Percentiles rank a stretch among this genome's conserved stretches.
Evolutionary conservation across 208 protist genomes (phyloP).

Genomic region (Trypanosoma congolense): DNA sequence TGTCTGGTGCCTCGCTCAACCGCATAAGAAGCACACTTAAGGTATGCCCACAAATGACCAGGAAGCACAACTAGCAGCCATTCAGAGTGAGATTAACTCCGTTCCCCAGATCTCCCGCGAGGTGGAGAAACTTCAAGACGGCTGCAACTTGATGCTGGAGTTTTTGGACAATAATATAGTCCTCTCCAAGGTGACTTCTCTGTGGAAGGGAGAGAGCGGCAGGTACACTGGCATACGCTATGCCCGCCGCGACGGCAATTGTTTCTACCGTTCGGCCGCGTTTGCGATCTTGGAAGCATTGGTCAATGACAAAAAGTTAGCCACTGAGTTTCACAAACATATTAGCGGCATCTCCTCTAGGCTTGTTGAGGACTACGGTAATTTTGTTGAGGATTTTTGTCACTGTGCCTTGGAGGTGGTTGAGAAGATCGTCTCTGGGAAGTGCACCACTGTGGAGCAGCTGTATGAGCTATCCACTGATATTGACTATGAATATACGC

Average conservation of each 20-base stretch:
- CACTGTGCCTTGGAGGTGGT: slow-evolving; percentile 39
- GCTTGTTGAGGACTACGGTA: slow-evolving; percentile 47
- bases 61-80: slow-evolving; percentile 50
- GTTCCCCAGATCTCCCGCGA: slow-evolving; percentile 36
- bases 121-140: slow-evolving; percentile 25
- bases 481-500: slow-evolving; percentile 39
- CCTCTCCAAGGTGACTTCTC: slow-evolving; percentile 36
- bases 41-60: slow-evolving; percentile 14
- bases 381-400: slow-evolving; percentile 74
- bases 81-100: slow-evolving; percentile 51
- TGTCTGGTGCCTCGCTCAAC: too few species aligned
- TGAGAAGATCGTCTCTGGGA: slow-evolving; percentile 22
- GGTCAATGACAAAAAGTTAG: slow-evolving; percentile 18
- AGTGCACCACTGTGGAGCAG: slow-evolving; percentile 16
- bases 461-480: slow-evolving; percentile 29
- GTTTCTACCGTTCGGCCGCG: slow-evolving; percentile 76
- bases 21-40: too few species aligned
- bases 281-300: slow-evolving; percentile 53
- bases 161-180: slow-evolving; percentile 37
- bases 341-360: slow-evolving; percentile 18
- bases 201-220: slow-evolving; percentile 17
- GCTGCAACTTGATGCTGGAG: slow-evolving; percentile 31
- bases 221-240: slow-evolving; percentile 46
- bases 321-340: slow-evolving; percentile 12
- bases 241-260: slow-evolving; percentile 77